A percentile compares a stretch with the other conserved stretches of the same genome.
These are phyloP conservation scores for Monosporascus sp. DNA, from an alignment of 2,329 filamentous ascomycete species.

Conservation along the genomic window DNA sequence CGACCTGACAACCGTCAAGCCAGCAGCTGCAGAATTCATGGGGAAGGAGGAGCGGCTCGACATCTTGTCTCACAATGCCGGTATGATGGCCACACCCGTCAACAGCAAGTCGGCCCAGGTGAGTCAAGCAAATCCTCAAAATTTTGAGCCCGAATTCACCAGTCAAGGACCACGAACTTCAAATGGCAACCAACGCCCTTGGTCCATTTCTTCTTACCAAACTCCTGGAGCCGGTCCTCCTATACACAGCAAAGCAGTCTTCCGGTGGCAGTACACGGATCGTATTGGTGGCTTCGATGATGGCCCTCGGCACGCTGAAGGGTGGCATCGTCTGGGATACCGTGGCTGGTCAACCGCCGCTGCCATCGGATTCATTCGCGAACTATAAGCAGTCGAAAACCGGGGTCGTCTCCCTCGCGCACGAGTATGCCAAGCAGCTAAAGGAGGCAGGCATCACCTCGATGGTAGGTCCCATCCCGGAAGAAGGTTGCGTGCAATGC, in stretches of 20 bases:
- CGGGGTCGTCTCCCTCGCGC: constrained; percentile 3
- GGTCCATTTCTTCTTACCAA: constrained; percentile 15
- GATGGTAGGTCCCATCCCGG: too few species aligned
- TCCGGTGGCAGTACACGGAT: constrained; percentile 1
- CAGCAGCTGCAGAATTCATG: background rate
- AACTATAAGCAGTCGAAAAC: constrained; percentile 9
- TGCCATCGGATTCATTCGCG: background rate
- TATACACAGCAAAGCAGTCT: background rate
- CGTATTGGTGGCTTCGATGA: constrained; percentile 8
- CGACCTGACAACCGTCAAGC: constrained; percentile 4
- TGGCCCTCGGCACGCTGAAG: constrained; percentile 3
- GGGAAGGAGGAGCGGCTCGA: background rate
- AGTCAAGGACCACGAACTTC: constrained; percentile 20
- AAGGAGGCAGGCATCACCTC: too few species aligned
- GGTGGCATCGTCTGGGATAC: constrained; percentile 4
- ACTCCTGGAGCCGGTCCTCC: constrained; percentile 7
- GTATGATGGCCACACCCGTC: background rate
- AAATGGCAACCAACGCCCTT: constrained; percentile 23
- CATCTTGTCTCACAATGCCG: constrained; percentile 5
- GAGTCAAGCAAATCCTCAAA: background rate
- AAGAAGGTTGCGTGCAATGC: too few species aligned
- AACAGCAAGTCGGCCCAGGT: background rate
- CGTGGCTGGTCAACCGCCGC: constrained; percentile 1
- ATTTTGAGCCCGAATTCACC: constrained; percentile 10
- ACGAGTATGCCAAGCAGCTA: constrained; percentile 2